A percentile compares a stretch with the other conserved stretches of the same genome.
These are phyloP conservation scores for Schwanniomyces pseudopolymorphus DNA, from an alignment of 805 yeast species.

Conservation along the genomic window DNA sequence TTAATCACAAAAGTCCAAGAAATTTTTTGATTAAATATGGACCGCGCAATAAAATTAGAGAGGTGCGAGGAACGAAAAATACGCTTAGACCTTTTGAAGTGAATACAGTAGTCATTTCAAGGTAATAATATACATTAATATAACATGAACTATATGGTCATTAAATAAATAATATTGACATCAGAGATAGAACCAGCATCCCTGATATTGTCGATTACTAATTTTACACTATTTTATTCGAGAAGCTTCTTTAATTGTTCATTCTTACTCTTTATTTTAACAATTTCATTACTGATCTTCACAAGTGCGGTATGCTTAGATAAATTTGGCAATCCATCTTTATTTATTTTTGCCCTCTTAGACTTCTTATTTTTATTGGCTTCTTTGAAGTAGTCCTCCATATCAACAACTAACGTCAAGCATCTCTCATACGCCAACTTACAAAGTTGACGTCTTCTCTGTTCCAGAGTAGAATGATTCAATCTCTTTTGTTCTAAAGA, in stretches of 20 bases:
- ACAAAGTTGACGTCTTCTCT: slow-evolving; percentile 43
- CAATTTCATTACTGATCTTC: slow-evolving; percentile 39
- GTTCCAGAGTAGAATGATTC: slow-evolving; percentile 43
- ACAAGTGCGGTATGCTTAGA: slow-evolving; percentile 43
- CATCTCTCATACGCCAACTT: slow-evolving; percentile 46
- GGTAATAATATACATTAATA: background rate
- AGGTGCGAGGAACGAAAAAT: too few species aligned
- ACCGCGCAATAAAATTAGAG: background rate
- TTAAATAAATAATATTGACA: background rate
- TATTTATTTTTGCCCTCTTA: slow-evolving; percentile 38
- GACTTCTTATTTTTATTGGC: slow-evolving; percentile 27
- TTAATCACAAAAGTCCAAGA: too few species aligned
- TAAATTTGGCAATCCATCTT: slow-evolving; percentile 46
- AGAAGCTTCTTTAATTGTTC: slow-evolving; percentile 30
- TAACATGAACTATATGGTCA: background rate
- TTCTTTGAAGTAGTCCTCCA: slow-evolving; percentile 36
- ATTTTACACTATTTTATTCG: slow-evolving; percentile 1
- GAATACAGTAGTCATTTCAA: background rate
- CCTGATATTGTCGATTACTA: background rate
- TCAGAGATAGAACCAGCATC: background rate
- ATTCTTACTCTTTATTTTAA: slow-evolving; percentile 31
- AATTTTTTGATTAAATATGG: background rate
- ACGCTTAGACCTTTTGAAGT: too few species aligned
- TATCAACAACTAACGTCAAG: slow-evolving; percentile 36
- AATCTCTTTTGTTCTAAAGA: slow-evolving; percentile 40